Evolutionary conservation across 2,329 filamentous ascomycete genomes (phyloP), one percentile per base, ranked within the genome.

Genomic region (Talaromyces albobiverticillius): DNA sequence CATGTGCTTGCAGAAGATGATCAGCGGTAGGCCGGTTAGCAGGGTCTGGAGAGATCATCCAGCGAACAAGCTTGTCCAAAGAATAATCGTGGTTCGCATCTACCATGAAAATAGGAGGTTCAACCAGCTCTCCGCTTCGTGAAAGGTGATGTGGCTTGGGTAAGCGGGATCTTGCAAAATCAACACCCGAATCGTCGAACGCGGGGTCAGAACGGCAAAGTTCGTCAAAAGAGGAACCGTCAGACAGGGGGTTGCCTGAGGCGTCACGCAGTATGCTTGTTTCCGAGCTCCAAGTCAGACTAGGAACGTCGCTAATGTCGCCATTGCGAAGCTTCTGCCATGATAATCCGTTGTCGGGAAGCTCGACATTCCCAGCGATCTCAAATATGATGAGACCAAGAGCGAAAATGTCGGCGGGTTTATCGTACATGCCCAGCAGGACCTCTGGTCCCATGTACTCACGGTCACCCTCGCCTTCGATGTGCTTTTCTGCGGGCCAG

Each of bases 381-480:
- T 99, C 94, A 47, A 96, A 84, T 69, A 96, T 89, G 71, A 97
- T 95, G 63, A 97, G 83, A 49, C 94, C 94, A 26, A 99, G 83
- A 10, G 94, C 90, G 71, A 96, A 99, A 48, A 99, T 83, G 71
- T 99, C 94, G 32, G 91, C 89, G 34, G 93, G 89, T 70, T 93
- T 94, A 73, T 95, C 91, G 62, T 88, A 94, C 59, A 86, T 83
- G 40, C 92, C 93, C 66, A 84, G 84, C 18, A 99, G 83, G 58
- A 96, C 90, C 71, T 99, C 94, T 0, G 92, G 92, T 1, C 89
- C 93, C 67, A 99, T 93, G 69, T 99, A 99, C 68, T 96, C 90
- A 47, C 94, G 89, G 68, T 99, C 94, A 29, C 94, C 94, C 75
- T 99, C 94, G 40, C 89, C 88, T 61, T 96, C 91, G 57, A 94